A percentile compares a stretch with the other conserved stretches of the same genome.
Evolutionary conservation across 2,329 filamentous ascomycete genomes (phyloP).

Genomic region (Botrytis galanthina): DNA sequence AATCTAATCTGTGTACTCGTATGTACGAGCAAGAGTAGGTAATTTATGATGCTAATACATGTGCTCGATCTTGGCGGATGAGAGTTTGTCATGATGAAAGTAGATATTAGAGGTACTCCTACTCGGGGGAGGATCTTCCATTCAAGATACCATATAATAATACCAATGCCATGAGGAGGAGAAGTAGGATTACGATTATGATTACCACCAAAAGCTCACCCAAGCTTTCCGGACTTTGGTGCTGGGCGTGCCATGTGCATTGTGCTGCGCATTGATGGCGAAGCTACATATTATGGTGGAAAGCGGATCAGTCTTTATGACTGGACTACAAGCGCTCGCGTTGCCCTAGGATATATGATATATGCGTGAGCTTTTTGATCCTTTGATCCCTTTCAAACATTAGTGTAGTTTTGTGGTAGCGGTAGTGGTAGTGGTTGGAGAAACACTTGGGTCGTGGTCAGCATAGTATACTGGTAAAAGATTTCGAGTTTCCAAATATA

Average conservation of each 20-base stretch:
- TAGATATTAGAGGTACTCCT: not conserved
- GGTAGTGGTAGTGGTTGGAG: not conserved
- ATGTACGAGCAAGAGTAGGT: not conserved
- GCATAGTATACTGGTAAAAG: too few species aligned
- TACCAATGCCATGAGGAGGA: too few species aligned
- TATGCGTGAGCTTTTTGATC: not conserved
- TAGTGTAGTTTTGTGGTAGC: not conserved
- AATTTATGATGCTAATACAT: not conserved
- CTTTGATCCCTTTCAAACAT: not conserved
- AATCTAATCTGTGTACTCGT: too few species aligned
- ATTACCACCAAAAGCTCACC: not conserved
- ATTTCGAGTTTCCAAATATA: not conserved
- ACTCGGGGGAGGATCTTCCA: not conserved
- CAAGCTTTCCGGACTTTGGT: conserved; percentile 8
- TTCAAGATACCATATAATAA: too few species aligned
- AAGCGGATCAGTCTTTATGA: not conserved
- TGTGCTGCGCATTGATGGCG: not conserved
- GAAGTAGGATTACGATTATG: not conserved
- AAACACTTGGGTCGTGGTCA: not conserved
- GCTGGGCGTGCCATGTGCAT: not conserved
- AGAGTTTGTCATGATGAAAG: not conserved
- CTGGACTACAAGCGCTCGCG: conserved; percentile 5
- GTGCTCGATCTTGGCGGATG: not conserved
- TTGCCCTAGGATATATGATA: conserved; percentile 10
- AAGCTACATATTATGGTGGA: not conserved